phyloP scores from a whole-genome alignment of 1,139 yeast species.

The Fermentozyma sake region DNA sequence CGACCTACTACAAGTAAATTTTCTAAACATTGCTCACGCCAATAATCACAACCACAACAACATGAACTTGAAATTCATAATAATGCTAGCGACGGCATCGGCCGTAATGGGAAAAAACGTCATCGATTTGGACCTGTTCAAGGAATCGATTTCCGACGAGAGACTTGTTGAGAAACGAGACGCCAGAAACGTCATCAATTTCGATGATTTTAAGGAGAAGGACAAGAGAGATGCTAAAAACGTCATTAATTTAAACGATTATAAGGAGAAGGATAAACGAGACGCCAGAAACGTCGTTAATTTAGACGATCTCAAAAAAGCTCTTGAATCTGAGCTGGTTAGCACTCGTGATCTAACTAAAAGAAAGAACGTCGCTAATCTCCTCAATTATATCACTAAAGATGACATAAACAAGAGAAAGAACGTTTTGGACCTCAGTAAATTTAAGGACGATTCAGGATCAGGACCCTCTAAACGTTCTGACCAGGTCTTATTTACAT shows the following conservation, averaged over 20 bases:
- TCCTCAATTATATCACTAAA: background rate
- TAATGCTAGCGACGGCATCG: slow-evolving; percentile 4
- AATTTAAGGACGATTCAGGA: slow-evolving; percentile 1
- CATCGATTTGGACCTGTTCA: slow-evolving; percentile 7
- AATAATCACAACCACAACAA: too few species aligned
- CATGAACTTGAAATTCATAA: slow-evolving; percentile 6
- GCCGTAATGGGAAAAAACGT: slow-evolving; percentile 8
- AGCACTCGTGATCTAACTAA: too few species aligned
- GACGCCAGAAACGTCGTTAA: slow-evolving; percentile 17
- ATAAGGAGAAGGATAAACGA: slow-evolving; percentile 6
- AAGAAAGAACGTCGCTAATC: slow-evolving; percentile 2
- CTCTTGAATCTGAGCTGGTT: slow-evolving; percentile 1
- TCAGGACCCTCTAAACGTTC: background rate
- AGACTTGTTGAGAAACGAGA: slow-evolving; percentile 6
- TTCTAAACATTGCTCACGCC: too few species aligned
- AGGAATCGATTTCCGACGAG: slow-evolving; percentile 4
- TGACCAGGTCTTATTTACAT: slow-evolving; percentile 9
- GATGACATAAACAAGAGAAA: slow-evolving; percentile 8
- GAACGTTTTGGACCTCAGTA: slow-evolving; percentile 8
- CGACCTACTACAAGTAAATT: too few species aligned
- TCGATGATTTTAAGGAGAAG: slow-evolving; percentile 10
- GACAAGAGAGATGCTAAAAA: slow-evolving; percentile 13
- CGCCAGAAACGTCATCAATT: slow-evolving; percentile 15
- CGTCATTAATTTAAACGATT: slow-evolving; percentile 14
- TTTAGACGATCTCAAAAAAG: slow-evolving; percentile 3